Evolutionary conservation across 2,329 filamentous ascomycete genomes (phyloP).

Genomic region (Calonectria henricotiae): DNA sequence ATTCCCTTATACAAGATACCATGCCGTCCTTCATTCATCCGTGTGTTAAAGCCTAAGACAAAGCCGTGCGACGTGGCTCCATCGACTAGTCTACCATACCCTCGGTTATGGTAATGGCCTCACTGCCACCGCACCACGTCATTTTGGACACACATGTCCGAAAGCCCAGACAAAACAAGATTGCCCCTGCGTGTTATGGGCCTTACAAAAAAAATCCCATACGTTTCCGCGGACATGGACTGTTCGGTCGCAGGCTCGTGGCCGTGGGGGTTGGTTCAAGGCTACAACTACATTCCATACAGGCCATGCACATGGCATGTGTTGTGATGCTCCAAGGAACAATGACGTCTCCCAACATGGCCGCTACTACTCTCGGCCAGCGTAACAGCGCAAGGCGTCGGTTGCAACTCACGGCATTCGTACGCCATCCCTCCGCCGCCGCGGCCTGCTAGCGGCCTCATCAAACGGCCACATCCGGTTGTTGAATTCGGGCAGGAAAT

Average conservation of each 20-base stretch:
- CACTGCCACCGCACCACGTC: constrained; percentile 42
- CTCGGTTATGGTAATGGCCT: constrained; percentile 46
- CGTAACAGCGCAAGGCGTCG: background rate
- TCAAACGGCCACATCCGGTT: constrained; percentile 17
- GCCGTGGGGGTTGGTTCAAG: constrained; percentile 12
- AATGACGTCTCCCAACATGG: constrained; percentile 37
- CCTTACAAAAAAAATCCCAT: constrained; percentile 16
- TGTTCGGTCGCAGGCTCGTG: constrained; percentile 23
- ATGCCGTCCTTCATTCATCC: constrained; percentile 6
- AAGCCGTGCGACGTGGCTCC: constrained; percentile 32
- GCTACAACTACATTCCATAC: constrained; percentile 21
- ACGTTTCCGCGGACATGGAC: constrained; percentile 27
- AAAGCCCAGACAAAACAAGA: constrained; percentile 27
- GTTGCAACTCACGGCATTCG: constrained; percentile 20
- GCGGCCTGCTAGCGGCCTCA: constrained; percentile 14
- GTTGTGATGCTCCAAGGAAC: constrained; percentile 22
- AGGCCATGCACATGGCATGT: constrained; percentile 25
- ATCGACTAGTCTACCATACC: constrained; percentile 34
- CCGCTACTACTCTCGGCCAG: background rate
- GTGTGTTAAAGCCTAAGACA: constrained; percentile 39
- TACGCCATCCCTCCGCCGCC: background rate
- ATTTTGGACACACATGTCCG: constrained; percentile 43
- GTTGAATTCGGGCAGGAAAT: constrained; percentile 12
- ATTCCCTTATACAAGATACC: background rate
- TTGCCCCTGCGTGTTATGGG: constrained; percentile 26